Percentiles rank a stretch among this genome's conserved stretches.
phyloP scores from a whole-genome alignment of 2,329 filamentous ascomycete genomes.

The Leptographium galeiforme region DNA sequence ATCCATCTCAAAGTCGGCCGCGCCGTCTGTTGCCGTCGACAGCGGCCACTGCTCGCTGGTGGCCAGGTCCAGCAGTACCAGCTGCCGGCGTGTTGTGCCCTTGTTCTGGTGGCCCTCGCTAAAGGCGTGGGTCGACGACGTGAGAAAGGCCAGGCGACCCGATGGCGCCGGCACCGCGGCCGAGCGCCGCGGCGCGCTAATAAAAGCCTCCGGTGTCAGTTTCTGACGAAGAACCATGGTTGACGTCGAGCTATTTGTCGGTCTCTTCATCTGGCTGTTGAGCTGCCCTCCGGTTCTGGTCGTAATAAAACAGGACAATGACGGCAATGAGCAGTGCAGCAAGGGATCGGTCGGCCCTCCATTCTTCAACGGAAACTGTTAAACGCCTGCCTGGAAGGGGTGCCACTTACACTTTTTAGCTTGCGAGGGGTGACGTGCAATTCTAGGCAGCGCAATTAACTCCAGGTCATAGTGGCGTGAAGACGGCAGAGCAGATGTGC shows the following conservation, averaged over 20 bases:
- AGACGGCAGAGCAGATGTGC: too few relatives aligned
- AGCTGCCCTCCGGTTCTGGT: too few relatives aligned
- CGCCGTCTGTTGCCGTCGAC: not conserved
- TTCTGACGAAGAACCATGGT: constrained; percentile 11
- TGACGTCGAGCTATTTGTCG: too few relatives aligned
- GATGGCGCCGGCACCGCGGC: constrained; percentile 22
- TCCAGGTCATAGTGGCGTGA: too few relatives aligned
- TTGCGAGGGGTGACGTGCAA: not conserved
- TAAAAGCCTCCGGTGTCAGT: constrained; percentile 13
- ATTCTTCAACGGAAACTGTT: not conserved
- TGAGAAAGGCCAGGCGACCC: constrained; percentile 24
- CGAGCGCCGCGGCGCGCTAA: constrained; percentile 12
- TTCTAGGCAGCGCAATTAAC: constrained; percentile 1
- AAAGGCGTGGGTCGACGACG: constrained; percentile 21
- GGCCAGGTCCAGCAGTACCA: constrained; percentile 21
- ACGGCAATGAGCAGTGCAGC: too few relatives aligned
- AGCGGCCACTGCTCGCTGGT: constrained; percentile 14
- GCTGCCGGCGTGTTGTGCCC: constrained; percentile 17
- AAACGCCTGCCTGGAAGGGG: not conserved
- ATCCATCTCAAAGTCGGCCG: constrained; percentile 9
- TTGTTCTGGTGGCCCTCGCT: constrained; percentile 9
- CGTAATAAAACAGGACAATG: too few relatives aligned
- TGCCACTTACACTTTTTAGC: not conserved
- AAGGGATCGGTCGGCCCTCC: too few relatives aligned
- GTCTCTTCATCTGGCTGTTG: too few relatives aligned